These are phyloP conservation scores for Francoa sonchifolia DNA, from an alignment of 441 rosid genomes.

Conservation along the genomic window DNA sequence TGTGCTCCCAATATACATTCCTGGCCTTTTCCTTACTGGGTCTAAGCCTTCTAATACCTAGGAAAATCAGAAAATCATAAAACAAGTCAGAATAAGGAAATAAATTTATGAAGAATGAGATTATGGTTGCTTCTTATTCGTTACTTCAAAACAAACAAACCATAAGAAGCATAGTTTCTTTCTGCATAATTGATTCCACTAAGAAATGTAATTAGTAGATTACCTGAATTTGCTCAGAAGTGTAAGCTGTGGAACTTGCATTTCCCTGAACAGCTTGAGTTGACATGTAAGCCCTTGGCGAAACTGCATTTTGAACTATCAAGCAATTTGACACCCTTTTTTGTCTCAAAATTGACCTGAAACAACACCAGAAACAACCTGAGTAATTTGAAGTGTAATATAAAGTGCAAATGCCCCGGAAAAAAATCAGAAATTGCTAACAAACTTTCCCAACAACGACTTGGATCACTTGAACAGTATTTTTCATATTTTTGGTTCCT, in stretches of 20 bases:
- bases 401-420: not conserved
- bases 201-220: not conserved
- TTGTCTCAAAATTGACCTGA: conserved; percentile 36
- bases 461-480: not conserved
- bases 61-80: conserved; percentile 6
- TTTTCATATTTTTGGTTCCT: too few relatives aligned
- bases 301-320: conserved; percentile 28
- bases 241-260: conserved; percentile 46
- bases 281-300: conserved; percentile 57
- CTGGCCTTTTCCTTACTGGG: conserved; percentile 96
- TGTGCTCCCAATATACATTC: conserved; percentile 96
- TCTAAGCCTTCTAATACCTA: conserved; percentile 96
- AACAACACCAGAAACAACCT: conserved; percentile 5
- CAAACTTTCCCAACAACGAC: not conserved
- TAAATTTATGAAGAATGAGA: too few relatives aligned
- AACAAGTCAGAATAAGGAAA: too few relatives aligned
- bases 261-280: conserved; percentile 50
- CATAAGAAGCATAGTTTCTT: too few relatives aligned
- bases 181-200: too few relatives aligned
- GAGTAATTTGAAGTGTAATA: not conserved
- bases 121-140: too few relatives aligned
- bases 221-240: conserved; percentile 94
- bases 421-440: not conserved
- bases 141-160: too few relatives aligned
- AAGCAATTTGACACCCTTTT: conserved; percentile 23